Evolutionary conservation across 1,139 yeast genomes (phyloP).

Genomic region (Blastobotrys malaysiensis): DNA sequence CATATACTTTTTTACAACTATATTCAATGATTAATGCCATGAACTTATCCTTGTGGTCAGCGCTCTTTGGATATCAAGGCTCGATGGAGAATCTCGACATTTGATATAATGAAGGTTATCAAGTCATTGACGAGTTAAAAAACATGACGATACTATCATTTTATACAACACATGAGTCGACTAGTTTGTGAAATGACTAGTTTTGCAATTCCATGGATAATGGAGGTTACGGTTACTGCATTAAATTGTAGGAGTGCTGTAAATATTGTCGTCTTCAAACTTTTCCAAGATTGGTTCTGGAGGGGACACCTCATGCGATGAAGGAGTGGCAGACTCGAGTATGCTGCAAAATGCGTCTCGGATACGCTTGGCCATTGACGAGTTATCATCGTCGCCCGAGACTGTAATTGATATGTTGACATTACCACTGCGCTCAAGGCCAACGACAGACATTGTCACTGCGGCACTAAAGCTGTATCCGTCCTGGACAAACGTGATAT

Average conservation of each 20-base stretch:
- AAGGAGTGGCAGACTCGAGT: neutral
- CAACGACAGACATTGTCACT: constrained; percentile 8
- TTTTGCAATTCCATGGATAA: too few relatives aligned
- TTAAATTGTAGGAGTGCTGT: neutral
- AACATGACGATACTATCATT: too few relatives aligned
- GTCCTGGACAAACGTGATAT: constrained; percentile 11
- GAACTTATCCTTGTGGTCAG: too few relatives aligned
- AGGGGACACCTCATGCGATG: neutral
- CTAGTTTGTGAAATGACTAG: too few relatives aligned
- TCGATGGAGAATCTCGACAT: too few relatives aligned
- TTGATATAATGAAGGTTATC: too few relatives aligned
- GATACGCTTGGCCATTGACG: constrained; percentile 6
- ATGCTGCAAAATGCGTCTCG: constrained; percentile 10
- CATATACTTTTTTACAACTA: too few relatives aligned
- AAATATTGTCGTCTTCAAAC: neutral
- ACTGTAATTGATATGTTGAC: constrained; percentile 6
- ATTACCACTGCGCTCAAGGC: constrained; percentile 7
- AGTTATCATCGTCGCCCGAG: constrained; percentile 6
- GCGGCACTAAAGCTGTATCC: constrained; percentile 7
- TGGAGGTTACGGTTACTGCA: too few relatives aligned
- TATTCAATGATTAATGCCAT: too few relatives aligned
- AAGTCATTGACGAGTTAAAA: too few relatives aligned
- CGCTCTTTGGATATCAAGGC: too few relatives aligned
- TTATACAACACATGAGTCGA: too few relatives aligned
- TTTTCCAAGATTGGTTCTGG: neutral